Percentiles rank a stretch among this genome's conserved stretches.
These are phyloP conservation scores for Striga hermonthica DNA, from an alignment of 305 asterid genomes.

Conservation along the genomic window DNA sequence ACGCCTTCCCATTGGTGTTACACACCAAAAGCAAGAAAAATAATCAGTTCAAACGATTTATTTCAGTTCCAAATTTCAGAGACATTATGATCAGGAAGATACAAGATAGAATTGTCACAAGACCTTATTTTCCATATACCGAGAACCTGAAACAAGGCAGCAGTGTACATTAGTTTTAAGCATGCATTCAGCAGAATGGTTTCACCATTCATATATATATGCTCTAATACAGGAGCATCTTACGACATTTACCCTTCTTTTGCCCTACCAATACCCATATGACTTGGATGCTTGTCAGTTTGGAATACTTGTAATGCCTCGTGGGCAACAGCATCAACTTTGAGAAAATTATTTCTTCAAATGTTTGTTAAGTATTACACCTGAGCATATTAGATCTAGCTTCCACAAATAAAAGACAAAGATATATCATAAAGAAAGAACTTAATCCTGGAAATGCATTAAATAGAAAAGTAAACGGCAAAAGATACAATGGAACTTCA, in stretches of 20 bases:
- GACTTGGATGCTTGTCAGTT: constrained; percentile 96
- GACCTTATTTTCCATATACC: constrained; percentile 93
- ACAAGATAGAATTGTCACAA: constrained; percentile 31
- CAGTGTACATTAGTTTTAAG: constrained; percentile 33
- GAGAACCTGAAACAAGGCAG: constrained; percentile 71
- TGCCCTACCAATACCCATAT: constrained; percentile 99
- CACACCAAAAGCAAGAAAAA: constrained; percentile 68
- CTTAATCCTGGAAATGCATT: constrained; percentile 16
- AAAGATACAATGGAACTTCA: constrained; percentile 86
- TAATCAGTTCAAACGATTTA: constrained; percentile 31
- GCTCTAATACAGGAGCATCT: constrained; percentile 39
- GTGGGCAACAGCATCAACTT: constrained; percentile 86
- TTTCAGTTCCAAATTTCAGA: constrained; percentile 14
- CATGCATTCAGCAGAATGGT: constrained; percentile 29
- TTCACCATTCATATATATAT: constrained; percentile 48
- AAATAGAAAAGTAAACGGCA: constrained; percentile 24
- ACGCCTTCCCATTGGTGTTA: constrained; percentile 93
- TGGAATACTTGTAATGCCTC: constrained; percentile 97
- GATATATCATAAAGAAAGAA: constrained; percentile 28
- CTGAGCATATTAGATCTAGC: constrained; percentile 29
- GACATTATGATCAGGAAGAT: constrained; percentile 30
- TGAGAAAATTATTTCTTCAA: constrained; percentile 74
- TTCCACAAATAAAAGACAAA: constrained; percentile 8
- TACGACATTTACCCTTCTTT: constrained; percentile 81
- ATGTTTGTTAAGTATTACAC: constrained; percentile 48